Percentiles rank a stretch among this genome's conserved stretches.
Conservation (phyloP, 2,329 filamentous ascomycete species). For the Diaporthe capsici region DNA sequence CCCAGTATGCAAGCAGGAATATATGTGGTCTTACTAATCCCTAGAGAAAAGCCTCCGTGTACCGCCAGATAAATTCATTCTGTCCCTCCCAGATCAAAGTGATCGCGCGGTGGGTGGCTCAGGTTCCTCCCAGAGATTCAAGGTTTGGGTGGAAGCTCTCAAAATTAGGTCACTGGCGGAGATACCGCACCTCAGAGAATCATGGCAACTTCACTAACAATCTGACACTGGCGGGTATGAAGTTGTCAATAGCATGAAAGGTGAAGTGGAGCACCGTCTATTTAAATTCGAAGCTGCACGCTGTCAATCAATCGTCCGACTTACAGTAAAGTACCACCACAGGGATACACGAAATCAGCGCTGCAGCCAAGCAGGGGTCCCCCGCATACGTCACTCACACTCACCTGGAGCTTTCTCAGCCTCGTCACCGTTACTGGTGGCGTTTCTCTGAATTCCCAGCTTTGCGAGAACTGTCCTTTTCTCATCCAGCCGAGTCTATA, state of each 20-base stretch:
- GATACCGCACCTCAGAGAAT: neutral
- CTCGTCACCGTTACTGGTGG: slow-evolving; percentile 41
- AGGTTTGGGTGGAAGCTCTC: neutral
- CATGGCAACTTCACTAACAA: neutral
- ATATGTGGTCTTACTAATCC: neutral
- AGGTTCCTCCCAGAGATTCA: neutral
- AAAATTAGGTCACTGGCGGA: neutral
- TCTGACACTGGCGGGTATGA: neutral
- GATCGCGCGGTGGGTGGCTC: neutral
- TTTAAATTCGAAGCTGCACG: neutral
- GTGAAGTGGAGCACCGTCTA: neutral
- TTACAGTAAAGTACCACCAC: neutral
- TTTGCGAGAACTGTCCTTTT: slow-evolving; percentile 2
- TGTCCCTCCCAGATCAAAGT: neutral
- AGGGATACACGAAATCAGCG: neutral
- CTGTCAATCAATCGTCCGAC: neutral
- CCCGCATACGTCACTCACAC: slow-evolving; percentile 35
- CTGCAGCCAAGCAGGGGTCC: slow-evolving; percentile 9
- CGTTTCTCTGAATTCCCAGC: neutral
- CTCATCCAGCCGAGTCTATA: neutral
- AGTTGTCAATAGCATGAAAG: neutral
- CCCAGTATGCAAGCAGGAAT: neutral
- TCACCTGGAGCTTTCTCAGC: slow-evolving; percentile 34
- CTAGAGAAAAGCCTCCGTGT: neutral
- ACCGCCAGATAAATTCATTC: neutral